Conservation (phyloP, 1,284 basidiomycete genomes). For the Peniophora sp. region DNA sequence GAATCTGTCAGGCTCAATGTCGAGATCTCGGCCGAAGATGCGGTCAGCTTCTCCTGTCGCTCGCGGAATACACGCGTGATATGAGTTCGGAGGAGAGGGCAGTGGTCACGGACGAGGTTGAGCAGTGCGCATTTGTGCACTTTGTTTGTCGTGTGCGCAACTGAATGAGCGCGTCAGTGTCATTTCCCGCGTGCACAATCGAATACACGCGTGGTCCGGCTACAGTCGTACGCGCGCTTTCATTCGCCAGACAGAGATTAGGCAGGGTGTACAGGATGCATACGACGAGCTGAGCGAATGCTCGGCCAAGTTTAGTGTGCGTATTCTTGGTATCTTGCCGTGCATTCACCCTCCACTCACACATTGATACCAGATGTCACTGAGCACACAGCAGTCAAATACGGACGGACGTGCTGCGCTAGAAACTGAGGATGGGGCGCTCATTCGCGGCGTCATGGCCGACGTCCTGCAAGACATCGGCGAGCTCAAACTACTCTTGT, state of each 20-base stretch:
- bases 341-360: too few relatives aligned
- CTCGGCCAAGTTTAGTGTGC: slow-evolving; percentile 26
- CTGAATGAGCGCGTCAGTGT: slow-evolving; percentile 18
- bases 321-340: not conserved
- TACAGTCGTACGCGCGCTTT: slow-evolving; percentile 29
- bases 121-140: slow-evolving; percentile 19
- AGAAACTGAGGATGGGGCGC: too few relatives aligned
- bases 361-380: too few relatives aligned
- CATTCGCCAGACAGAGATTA: slow-evolving; percentile 29
- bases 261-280: slow-evolving; percentile 28
- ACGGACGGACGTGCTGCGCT: too few relatives aligned
- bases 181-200: slow-evolving; percentile 20
- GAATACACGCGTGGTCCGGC: slow-evolving; percentile 26
- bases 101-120: slow-evolving; percentile 26
- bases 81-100: too few relatives aligned
- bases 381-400: too few relatives aligned
- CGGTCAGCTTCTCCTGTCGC: too few relatives aligned
- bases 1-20: too few relatives aligned
- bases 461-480: slow-evolving; percentile 23
- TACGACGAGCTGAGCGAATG: slow-evolving; percentile 29
- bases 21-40: too few relatives aligned
- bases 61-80: too few relatives aligned
- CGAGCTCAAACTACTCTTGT: slow-evolving; percentile 23
- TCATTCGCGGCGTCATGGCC: slow-evolving; percentile 21
- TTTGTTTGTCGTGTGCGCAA: not conserved